These are phyloP conservation scores for Seiridium unicorne DNA, from an alignment of 2,329 filamentous ascomycete species.

Conservation along the genomic window DNA sequence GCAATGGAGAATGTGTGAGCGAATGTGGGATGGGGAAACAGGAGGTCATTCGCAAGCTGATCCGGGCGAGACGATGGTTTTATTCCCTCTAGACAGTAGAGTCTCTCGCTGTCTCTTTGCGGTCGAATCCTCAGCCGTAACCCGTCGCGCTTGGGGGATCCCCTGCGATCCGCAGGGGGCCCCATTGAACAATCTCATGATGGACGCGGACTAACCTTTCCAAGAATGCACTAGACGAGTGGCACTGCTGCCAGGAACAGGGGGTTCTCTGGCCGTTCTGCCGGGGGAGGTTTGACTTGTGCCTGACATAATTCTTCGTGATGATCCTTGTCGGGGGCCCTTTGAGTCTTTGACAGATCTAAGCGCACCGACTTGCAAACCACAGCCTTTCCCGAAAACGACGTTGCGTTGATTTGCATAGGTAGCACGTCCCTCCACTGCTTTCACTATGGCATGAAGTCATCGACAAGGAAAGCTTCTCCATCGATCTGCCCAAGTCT, in stretches of 20 bases:
- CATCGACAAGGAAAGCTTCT: background rate
- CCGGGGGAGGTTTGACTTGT: background rate
- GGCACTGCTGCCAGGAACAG: background rate
- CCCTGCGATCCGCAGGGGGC: background rate
- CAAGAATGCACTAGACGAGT: background rate
- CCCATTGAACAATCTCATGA: background rate
- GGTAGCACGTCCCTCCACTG: background rate
- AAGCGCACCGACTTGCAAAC: background rate
- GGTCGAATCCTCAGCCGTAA: background rate
- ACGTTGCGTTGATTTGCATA: background rate
- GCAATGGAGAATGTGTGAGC: background rate
- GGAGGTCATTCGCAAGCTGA: background rate
- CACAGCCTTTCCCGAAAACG: background rate
- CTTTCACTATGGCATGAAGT: background rate
- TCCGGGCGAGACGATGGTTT: background rate
- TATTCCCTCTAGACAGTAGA: background rate
- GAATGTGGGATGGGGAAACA: constrained; percentile 1
- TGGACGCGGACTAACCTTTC: constrained; percentile 1
- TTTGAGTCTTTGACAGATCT: background rate
- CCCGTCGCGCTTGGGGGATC: background rate
- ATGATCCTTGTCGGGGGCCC: background rate
- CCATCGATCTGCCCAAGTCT: too few species aligned
- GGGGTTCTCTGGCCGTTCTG: background rate
- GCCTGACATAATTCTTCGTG: constrained; percentile 4
- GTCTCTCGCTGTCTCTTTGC: background rate